These are phyloP conservation scores for Wolfiporia cocos DNA, from an alignment of 1,284 basidiomycete genomes.

Conservation along the genomic window DNA sequence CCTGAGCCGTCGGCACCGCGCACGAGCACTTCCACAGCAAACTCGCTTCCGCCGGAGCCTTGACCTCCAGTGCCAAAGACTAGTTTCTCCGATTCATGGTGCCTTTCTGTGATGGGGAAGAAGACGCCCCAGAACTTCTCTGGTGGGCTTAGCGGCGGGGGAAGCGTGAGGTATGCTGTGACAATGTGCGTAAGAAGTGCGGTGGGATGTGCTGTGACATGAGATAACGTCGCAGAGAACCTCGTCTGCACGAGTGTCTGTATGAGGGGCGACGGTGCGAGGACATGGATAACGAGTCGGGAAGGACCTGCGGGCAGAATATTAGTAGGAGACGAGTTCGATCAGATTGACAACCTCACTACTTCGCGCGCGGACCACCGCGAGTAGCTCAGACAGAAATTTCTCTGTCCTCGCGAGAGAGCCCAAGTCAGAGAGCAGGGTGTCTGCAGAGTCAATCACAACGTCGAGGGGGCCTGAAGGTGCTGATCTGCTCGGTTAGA, in stretches of 20 bases:
- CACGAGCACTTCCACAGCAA: constrained; percentile 59
- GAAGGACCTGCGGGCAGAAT: constrained; percentile 46
- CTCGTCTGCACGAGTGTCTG: constrained; percentile 52
- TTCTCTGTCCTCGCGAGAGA: constrained; percentile 48
- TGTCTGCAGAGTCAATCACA: constrained; percentile 64
- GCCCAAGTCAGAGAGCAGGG: constrained; percentile 48
- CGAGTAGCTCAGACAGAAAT: constrained; percentile 41
- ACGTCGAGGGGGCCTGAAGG: constrained; percentile 43
- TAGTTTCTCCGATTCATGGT: constrained; percentile 51
- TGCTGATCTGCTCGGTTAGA: constrained; percentile 26
- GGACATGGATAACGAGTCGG: constrained; percentile 60
- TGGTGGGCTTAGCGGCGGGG: constrained; percentile 55
- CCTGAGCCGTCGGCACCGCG: constrained; percentile 35
- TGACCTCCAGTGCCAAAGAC: constrained; percentile 51
- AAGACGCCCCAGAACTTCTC: constrained; percentile 75
- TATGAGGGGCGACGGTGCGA: constrained; percentile 44
- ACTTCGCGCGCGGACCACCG: constrained; percentile 36
- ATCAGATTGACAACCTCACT: constrained; percentile 29
- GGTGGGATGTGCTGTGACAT: constrained; percentile 62
- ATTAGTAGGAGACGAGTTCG: neutral
- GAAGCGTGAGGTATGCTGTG: constrained; percentile 58
- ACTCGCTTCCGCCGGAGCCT: constrained; percentile 41
- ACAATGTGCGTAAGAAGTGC: constrained; percentile 58
- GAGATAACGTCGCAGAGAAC: constrained; percentile 62
- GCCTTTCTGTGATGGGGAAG: constrained; percentile 58